These are phyloP conservation scores for Tilletiaria anomala DNA, from an alignment of 1,284 basidiomycete genomes.

Conservation along the genomic window DNA sequence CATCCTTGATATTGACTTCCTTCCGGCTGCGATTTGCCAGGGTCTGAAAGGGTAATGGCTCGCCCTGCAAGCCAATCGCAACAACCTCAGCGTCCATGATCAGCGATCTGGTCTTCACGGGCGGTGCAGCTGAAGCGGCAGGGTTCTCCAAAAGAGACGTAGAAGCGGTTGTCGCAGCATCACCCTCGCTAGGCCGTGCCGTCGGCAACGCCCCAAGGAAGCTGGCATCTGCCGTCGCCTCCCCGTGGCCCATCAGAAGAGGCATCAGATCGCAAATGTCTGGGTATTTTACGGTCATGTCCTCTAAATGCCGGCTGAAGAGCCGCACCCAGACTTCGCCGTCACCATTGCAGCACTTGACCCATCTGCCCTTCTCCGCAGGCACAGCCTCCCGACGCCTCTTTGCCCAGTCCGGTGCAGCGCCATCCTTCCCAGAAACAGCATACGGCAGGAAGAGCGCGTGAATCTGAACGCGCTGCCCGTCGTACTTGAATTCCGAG, in stretches of 20 bases:
- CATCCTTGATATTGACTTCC: constrained; percentile 26
- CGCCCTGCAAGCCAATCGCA: constrained; percentile 19
- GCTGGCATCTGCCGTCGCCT: not conserved
- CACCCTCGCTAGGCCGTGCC: too few species aligned
- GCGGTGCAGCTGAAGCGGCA: too few species aligned
- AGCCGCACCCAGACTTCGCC: constrained; percentile 49
- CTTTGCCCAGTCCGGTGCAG: not conserved
- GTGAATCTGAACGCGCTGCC: constrained; percentile 74
- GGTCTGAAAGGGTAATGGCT: constrained; percentile 34
- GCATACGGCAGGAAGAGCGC: constrained; percentile 32
- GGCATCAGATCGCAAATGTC: constrained; percentile 53
- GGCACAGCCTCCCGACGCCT: not conserved
- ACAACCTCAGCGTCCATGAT: constrained; percentile 66
- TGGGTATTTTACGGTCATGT: constrained; percentile 81
- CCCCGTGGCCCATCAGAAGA: constrained; percentile 16
- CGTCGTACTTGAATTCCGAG: constrained; percentile 65
- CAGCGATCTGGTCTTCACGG: too few species aligned
- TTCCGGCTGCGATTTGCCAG: constrained; percentile 25
- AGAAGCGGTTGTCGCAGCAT: too few species aligned
- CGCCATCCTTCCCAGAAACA: not conserved
- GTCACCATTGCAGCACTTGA: constrained; percentile 9
- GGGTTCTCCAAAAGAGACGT: too few species aligned
- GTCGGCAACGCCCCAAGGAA: constrained; percentile 2
- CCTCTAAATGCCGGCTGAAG: constrained; percentile 78
- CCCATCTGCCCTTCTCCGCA: constrained; percentile 22